Evolutionary conservation across 1,139 yeast genomes (phyloP).

Genomic region (Geotrichum candidum): DNA sequence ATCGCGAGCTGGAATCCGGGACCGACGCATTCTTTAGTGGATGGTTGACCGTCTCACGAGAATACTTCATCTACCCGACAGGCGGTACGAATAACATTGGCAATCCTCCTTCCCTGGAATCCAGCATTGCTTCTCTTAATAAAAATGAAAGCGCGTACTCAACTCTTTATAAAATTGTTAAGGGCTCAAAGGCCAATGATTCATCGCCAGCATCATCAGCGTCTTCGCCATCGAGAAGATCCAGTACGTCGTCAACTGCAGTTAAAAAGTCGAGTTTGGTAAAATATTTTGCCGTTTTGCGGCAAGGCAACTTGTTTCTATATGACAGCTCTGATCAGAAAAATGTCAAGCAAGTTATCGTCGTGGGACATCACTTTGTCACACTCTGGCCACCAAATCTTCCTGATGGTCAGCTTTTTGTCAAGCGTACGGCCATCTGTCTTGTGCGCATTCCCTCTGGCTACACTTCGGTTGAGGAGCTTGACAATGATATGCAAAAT

Average conservation of each 20-base stretch:
- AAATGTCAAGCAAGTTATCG: constrained; percentile 74
- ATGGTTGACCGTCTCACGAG: constrained; percentile 79
- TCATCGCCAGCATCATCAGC: constrained; percentile 19
- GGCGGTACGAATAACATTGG: constrained; percentile 30
- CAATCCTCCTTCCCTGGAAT: constrained; percentile 29
- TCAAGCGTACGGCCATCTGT: constrained; percentile 74
- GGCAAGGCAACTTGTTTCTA: constrained; percentile 80
- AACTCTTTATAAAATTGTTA: constrained; percentile 53
- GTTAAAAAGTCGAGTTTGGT: constrained; percentile 27
- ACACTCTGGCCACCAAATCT: constrained; percentile 80
- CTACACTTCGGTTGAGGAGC: constrained; percentile 8
- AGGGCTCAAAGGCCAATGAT: constrained; percentile 27
- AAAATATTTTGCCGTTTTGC: constrained; percentile 37
- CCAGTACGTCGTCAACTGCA: constrained; percentile 5
- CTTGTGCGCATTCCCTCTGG: constrained; percentile 33
- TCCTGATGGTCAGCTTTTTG: constrained; percentile 69
- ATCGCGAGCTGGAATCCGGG: constrained; percentile 55
- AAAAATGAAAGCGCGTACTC: constrained; percentile 53
- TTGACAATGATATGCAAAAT: constrained; percentile 15
- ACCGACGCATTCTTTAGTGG: constrained; percentile 64
- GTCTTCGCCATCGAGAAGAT: not conserved
- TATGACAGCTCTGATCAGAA: constrained; percentile 62
- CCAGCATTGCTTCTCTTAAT: constrained; percentile 30
- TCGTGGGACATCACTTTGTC: constrained; percentile 62
- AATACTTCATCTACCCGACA: constrained; percentile 48